These are phyloP conservation scores for Penstemon barbatus DNA, from an alignment of 257 asterid genomes.

Conservation along the genomic window DNA sequence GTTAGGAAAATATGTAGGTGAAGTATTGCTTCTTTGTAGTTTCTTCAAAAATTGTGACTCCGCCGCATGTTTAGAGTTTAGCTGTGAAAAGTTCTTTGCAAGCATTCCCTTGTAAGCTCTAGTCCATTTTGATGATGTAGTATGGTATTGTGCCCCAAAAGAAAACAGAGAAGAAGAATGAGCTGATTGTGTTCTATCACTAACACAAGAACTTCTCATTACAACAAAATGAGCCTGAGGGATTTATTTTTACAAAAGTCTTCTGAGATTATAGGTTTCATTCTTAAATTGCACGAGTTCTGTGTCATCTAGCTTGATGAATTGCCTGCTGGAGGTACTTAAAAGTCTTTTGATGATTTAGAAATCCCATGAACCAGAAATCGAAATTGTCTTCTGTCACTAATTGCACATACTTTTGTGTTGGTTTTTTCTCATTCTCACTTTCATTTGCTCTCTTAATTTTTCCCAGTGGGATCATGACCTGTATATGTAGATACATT, in stretches of 20 bases:
- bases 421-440: conserved; percentile 37
- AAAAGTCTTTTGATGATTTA: conserved; percentile 40
- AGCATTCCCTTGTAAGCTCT: no score
- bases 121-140: no score
- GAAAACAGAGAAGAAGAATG: no score
- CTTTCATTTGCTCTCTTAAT: conserved; percentile 37
- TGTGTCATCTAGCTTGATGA: conserved; percentile 16
- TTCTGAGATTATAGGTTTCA: no score
- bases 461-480: conserved; percentile 39
- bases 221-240: no score
- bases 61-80: no score
- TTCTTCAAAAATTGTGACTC: background rate
- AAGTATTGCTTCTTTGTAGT: background rate
- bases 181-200: no score
- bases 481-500: conserved; percentile 30
- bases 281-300: background rate
- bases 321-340: conserved; percentile 36
- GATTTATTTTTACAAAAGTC: no score
- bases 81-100: no score
- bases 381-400: conserved; percentile 47
- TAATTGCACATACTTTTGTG: conserved; percentile 44
- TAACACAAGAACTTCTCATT: no score
- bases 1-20: background rate
- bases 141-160: no score
- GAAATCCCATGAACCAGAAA: conserved; percentile 57